These are phyloP conservation scores for Coleophoma eucalyptorum DNA, from an alignment of 2,329 filamentous ascomycete genomes.

Conservation along the genomic window DNA sequence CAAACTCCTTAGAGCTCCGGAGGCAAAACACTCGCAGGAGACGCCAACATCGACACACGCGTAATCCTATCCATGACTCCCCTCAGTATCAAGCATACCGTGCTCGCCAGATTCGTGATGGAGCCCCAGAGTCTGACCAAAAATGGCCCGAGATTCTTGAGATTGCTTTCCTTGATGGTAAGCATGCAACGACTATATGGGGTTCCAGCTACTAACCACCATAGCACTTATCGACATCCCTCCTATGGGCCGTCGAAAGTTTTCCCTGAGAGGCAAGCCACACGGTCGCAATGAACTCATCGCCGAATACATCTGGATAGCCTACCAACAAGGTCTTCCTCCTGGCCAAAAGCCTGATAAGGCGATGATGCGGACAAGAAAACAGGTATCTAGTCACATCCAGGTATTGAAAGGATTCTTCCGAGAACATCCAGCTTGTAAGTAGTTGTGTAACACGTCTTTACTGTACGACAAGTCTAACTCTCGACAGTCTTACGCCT, in stretches of 20 bases:
- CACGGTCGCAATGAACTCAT: conserved; percentile 70
- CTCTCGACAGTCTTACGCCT: conserved; percentile 25
- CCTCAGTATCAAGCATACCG: conserved; percentile 63
- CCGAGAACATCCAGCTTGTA: conserved; percentile 58
- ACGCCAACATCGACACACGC: conserved; percentile 24
- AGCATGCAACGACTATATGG: conserved; percentile 21
- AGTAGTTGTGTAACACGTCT: conserved; percentile 25
- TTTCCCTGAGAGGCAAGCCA: conserved; percentile 58
- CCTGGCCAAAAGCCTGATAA: conserved; percentile 42
- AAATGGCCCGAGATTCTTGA: conserved; percentile 62
- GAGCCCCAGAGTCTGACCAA: conserved; percentile 53
- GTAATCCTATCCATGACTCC: conserved; percentile 59
- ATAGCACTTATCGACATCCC: conserved; percentile 62
- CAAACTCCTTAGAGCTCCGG: conserved; percentile 22
- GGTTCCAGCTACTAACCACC: conserved; percentile 13
- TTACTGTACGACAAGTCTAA: too few species aligned
- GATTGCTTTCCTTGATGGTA: conserved; percentile 65
- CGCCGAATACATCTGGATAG: conserved; percentile 62
- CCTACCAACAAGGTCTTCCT: conserved; percentile 33
- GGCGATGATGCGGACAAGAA: conserved; percentile 42
- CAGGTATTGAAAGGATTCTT: conserved; percentile 68
- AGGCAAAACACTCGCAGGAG: conserved; percentile 26
- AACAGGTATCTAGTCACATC: conserved; percentile 68
- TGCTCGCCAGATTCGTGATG: conserved; percentile 60
- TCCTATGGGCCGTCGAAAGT: conserved; percentile 63